Evolutionary conservation across 495 filamentous ascomycete genomes (phyloP).

Genomic region (Hypomontagnella submonticulosa): DNA sequence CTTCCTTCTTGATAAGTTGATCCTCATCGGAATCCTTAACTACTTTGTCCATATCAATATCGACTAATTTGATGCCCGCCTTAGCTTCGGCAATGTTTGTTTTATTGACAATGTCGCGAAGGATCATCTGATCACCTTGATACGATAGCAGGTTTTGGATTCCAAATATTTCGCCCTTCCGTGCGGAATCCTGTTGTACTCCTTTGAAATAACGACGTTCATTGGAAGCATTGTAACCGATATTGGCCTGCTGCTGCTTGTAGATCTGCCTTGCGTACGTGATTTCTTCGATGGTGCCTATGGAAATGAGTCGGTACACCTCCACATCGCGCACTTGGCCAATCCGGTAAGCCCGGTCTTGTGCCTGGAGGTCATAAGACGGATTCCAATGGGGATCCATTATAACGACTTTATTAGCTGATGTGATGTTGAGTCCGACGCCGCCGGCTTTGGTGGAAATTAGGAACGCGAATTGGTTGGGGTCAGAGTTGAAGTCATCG

Average conservation of each 20-base stretch:
- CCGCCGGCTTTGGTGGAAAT: slow-evolving; percentile 95
- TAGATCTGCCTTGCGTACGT: slow-evolving; percentile 98
- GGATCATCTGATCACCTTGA: slow-evolving; percentile 78
- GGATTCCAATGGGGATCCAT: slow-evolving; percentile 99
- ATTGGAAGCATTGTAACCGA: slow-evolving; percentile 91
- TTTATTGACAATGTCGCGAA: slow-evolving; percentile 95
- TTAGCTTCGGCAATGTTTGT: slow-evolving; percentile 95
- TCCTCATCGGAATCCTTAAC: slow-evolving; percentile 64
- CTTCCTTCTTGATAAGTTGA: slow-evolving; percentile 54
- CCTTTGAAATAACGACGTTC: slow-evolving; percentile 97
- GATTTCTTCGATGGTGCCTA: slow-evolving; percentile 96
- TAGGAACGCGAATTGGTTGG: slow-evolving; percentile 90
- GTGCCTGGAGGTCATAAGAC: slow-evolving; percentile 90
- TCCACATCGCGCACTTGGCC: slow-evolving; percentile 94
- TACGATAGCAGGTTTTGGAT: slow-evolving; percentile 88
- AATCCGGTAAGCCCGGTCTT: slow-evolving; percentile 96
- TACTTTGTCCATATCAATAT: slow-evolving; percentile 73
- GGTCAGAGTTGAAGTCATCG: slow-evolving; percentile 91
- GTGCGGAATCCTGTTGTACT: slow-evolving; percentile 80
- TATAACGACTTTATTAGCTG: slow-evolving; percentile 97
- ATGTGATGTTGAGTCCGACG: slow-evolving; percentile 91
- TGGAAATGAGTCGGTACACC: slow-evolving; percentile 92
- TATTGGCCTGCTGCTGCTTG: slow-evolving; percentile 98
- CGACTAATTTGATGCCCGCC: slow-evolving; percentile 82
- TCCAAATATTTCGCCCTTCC: slow-evolving; percentile 94